Evolutionary conservation across 1,139 yeast genomes (phyloP), one percentile per base, ranked within the genome.

Genomic region (Sugiyamaella pinicola): DNA sequence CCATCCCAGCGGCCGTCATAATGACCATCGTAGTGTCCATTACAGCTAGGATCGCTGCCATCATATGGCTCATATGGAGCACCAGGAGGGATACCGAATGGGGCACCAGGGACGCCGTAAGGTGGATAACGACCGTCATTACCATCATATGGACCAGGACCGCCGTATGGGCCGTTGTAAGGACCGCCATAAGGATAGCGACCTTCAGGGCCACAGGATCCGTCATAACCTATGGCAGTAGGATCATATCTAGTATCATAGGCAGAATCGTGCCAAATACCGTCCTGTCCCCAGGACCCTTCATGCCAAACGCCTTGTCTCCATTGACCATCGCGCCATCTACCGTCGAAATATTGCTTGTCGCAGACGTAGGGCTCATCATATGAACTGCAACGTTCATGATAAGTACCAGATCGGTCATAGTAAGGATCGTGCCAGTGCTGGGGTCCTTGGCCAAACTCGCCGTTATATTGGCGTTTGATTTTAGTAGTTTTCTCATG

Each of bases 311-410:
- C 28, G 4, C 49, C 49, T n/a, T 37, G 12, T 17, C 43, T 24
- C 49, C 49, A 46, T 24, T 15, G 28, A 17, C 49, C 49, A 4
- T 46, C 49, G 17, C 37, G 49, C 42, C 37, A 46, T 21, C 13
- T 24, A 29, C 40, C 31, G 17, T 42, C 46, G 28, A n/a, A 40
- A 42, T 22, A 45, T 35, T 46, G 49, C 17, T 48, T 34, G 26
- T 45, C 48, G 19, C 40, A 44, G 38, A 29, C 21, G 21, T 31
- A 39, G 18, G 53, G 35, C n/a, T 31, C 49, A 17, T 41, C 49
- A 35, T 19, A 35, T 13, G 48, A 45, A 10, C 24, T 10, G 10
- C 15, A 18, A n/a, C 37, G 35, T 19, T 35, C 43, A 17, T 46
- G 49, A 21, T 26, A 37, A n/a, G 24, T 18, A n/a, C 37, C 43